These are phyloP conservation scores for Xylariales sp. DNA, from an alignment of 2,329 filamentous ascomycete species.

Conservation along the genomic window DNA sequence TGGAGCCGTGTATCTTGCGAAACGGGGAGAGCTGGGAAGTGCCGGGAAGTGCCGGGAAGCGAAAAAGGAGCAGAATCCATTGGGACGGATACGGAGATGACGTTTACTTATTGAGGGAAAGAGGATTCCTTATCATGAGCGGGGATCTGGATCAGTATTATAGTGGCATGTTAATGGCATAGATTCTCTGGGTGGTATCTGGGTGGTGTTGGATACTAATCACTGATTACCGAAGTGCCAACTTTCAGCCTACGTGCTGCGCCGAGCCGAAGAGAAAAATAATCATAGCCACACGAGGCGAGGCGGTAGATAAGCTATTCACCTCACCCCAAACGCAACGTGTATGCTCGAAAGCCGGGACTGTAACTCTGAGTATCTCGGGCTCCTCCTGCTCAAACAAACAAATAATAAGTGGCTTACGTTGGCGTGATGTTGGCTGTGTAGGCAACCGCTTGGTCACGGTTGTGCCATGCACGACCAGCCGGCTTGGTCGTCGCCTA, in stretches of 20 bases:
- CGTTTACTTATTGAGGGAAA: background rate
- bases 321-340: conserved; percentile 29
- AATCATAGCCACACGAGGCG: background rate
- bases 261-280: background rate
- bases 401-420: too few relatives aligned
- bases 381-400: background rate
- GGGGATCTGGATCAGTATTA: too few relatives aligned
- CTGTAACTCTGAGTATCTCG: conserved; percentile 15
- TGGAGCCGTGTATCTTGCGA: conserved; percentile 58
- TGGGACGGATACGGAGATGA: background rate
- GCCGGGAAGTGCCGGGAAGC: background rate
- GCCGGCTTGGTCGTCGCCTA: too few relatives aligned
- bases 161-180: too few relatives aligned
- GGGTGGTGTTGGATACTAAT: too few relatives aligned
- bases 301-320: conserved; percentile 16
- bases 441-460: too few relatives aligned
- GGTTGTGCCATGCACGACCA: too few relatives aligned
- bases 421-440: too few relatives aligned
- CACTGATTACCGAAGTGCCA: too few relatives aligned
- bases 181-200: too few relatives aligned
- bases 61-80: background rate
- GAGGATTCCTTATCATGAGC: too few relatives aligned
- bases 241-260: background rate
- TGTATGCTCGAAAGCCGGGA: conserved; percentile 30
- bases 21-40: conserved; percentile 66